phyloP scores from a whole-genome alignment of 2,329 filamentous ascomycete genomes.

The Keithomyces neogunnii region DNA sequence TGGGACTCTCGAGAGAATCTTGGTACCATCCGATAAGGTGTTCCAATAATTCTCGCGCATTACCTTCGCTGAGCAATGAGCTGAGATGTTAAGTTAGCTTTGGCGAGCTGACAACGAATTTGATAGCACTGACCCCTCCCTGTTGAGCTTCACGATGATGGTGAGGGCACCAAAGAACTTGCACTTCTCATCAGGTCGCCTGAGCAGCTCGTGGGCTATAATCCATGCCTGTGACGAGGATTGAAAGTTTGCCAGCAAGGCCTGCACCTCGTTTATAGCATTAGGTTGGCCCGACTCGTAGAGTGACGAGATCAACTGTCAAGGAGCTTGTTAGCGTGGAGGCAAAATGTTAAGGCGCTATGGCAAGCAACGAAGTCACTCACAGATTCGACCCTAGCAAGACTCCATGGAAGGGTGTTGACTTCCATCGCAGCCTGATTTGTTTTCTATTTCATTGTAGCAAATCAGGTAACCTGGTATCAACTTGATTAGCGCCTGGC shows the following conservation, averaged over 20 bases:
- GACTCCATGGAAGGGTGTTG: constrained; percentile 10
- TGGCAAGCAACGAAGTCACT: constrained; percentile 5
- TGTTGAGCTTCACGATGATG: constrained; percentile 88
- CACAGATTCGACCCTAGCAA: constrained; percentile 17
- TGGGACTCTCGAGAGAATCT: constrained; percentile 39
- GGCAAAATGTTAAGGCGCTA: neutral
- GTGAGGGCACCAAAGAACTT: constrained; percentile 91
- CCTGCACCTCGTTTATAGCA: constrained; percentile 49
- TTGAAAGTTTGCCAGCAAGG: constrained; percentile 70
- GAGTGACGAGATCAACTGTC: constrained; percentile 40
- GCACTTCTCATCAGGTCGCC: constrained; percentile 61
- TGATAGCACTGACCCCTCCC: constrained; percentile 54
- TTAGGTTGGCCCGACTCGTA: constrained; percentile 44
- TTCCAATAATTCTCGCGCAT: constrained; percentile 50
- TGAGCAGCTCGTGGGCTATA: constrained; percentile 68
- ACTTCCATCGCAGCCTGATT: constrained; percentile 9
- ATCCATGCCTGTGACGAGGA: constrained; percentile 77
- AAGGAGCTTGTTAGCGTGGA: constrained; percentile 6
- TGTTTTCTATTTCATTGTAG: constrained; percentile 1
- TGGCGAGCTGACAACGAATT: neutral
- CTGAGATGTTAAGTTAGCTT: constrained; percentile 18
- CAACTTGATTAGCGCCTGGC: neutral
- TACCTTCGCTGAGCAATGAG: constrained; percentile 44
- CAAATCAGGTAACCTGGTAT: neutral
- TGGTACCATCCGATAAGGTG: constrained; percentile 57